Evolutionary conservation across 768 basidiomycete genomes (phyloP).

Genomic region (Mycena rosella): DNA sequence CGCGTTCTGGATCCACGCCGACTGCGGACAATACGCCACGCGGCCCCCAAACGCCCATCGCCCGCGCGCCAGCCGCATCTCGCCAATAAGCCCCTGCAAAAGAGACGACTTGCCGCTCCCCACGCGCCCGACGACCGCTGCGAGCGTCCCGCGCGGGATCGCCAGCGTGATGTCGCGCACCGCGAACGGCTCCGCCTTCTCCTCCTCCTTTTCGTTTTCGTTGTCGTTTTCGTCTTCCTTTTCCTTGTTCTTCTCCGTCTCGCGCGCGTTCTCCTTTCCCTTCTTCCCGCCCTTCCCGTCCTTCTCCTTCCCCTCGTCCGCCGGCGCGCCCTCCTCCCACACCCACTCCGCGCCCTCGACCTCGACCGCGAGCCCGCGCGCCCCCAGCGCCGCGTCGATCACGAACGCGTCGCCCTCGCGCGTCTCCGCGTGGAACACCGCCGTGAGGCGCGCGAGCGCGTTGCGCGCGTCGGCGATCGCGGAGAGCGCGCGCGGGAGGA

Average conservation of each 20-base stretch:
- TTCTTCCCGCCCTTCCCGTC: background rate
- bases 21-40: constrained; percentile 79
- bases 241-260: background rate
- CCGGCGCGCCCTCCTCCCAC: constrained; percentile 60
- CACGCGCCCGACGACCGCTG: constrained; percentile 76
- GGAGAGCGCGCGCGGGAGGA: constrained; percentile 72
- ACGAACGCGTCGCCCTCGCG: constrained; percentile 53
- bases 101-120: constrained; percentile 78
- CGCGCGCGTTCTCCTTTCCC: background rate
- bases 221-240: background rate
- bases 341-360: constrained; percentile 68
- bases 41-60: constrained; percentile 69
- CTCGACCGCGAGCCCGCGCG: constrained; percentile 63
- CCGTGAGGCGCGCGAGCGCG: constrained; percentile 65
- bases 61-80: constrained; percentile 72
- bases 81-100: constrained; percentile 76
- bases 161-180: constrained; percentile 63
- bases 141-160: constrained; percentile 67
- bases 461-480: constrained; percentile 74
- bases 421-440: constrained; percentile 68
- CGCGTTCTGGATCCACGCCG: constrained; percentile 83
- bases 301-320: constrained; percentile 22
- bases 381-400: constrained; percentile 58
- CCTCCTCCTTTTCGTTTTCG: background rate
- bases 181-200: constrained; percentile 56